Conservation (phyloP, 352 stramenopile genomes). For the Aphanomyces cochlioides region DNA sequence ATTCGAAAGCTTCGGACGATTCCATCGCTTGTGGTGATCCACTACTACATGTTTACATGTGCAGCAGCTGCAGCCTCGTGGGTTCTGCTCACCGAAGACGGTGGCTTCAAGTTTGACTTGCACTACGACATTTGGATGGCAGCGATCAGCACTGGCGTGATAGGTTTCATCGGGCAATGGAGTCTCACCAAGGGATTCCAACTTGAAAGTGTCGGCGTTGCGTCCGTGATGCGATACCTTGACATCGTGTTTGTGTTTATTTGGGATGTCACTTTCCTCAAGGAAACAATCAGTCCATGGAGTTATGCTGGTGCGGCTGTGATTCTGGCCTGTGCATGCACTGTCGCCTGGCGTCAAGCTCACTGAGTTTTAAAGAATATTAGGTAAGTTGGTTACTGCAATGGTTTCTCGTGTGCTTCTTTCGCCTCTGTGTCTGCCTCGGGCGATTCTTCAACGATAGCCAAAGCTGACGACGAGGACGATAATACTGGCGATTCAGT, state of each 20-base stretch:
- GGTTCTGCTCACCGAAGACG: background rate
- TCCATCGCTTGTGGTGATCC: conserved; percentile 9
- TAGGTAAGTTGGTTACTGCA: no score
- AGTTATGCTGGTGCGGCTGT: conserved; percentile 41
- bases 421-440: no score
- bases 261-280: conserved; percentile 64
- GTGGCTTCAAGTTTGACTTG: background rate
- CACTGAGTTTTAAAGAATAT: background rate
- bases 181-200: conserved; percentile 79
- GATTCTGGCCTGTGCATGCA: conserved; percentile 50
- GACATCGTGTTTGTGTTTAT: conserved; percentile 84
- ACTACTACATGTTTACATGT: conserved; percentile 21
- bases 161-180: conserved; percentile 65
- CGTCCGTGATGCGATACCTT: conserved; percentile 79
- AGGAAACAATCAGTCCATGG: conserved; percentile 62
- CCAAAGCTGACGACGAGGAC: background rate
- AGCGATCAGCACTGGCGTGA: conserved; percentile 51
- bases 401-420: no score
- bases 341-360: conserved; percentile 58
- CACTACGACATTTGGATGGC: conserved; percentile 34
- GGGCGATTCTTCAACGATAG: background rate
- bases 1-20: conserved; percentile 55
- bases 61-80: background rate
- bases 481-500: no score
- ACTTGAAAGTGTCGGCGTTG: conserved; percentile 72